Evolutionary conservation across 208 protist species (phyloP).

Genomic region (Crithidia brevicula): DNA sequence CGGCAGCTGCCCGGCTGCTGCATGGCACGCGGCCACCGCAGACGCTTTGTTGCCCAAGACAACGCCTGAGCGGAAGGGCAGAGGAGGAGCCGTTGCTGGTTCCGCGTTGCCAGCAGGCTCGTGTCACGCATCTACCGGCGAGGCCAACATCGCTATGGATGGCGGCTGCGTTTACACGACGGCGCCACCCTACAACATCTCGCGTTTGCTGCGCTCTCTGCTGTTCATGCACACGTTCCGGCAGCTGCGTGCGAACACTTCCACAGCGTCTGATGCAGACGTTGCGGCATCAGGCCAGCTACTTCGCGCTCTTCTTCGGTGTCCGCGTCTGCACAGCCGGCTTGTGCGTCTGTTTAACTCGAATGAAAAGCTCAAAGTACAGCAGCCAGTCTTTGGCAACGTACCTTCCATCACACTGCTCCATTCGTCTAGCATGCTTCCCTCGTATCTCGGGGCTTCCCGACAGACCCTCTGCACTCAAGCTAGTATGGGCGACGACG

Average conservation of each 20-base stretch:
- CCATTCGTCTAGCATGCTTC: not conserved
- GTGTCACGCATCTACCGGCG: not conserved
- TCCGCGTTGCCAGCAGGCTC: not conserved
- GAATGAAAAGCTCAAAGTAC: not conserved
- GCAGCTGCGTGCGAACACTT: no score
- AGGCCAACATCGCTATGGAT: not conserved
- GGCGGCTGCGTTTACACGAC: not conserved
- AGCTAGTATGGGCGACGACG: not conserved
- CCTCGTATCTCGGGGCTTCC: not conserved
- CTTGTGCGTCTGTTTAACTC: conserved; percentile 12
- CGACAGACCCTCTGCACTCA: not conserved
- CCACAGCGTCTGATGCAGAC: conserved; percentile 18
- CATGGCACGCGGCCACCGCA: conserved; percentile 15
- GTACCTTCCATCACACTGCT: conserved; percentile 2
- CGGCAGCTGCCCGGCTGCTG: conserved; percentile 10
- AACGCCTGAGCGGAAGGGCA: no score
- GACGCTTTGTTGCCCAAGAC: no score
- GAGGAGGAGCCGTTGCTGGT: no score
- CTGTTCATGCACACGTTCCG: conserved; percentile 24
- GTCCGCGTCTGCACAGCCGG: conserved; percentile 21
- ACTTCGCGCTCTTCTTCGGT: conserved; percentile 23
- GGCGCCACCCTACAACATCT: conserved; percentile 3
- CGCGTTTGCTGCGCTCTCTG: conserved; percentile 16
- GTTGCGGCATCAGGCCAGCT: conserved; percentile 20
- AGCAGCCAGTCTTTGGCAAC: not conserved